Evolutionary conservation across 2,329 filamentous ascomycete genomes (phyloP), one percentile per base, ranked within the genome.

Genomic region (Trichoderma citrinoviride): DNA sequence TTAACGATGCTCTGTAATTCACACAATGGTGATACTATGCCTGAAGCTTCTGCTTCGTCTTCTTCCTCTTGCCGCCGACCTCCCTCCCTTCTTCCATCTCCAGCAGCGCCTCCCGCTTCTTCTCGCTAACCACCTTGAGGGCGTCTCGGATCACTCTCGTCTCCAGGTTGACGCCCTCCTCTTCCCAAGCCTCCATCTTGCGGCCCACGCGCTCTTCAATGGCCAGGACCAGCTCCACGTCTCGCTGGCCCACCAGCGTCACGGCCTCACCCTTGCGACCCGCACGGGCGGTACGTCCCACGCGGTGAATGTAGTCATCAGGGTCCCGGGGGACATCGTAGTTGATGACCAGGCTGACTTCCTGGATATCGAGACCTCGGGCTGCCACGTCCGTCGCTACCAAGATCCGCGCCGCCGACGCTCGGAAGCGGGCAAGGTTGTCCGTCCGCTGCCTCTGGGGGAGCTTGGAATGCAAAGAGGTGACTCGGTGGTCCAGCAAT

Each of bases 301-400:
- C 94, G 14, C 95, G 88, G 80, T 99, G 95, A 69, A 99, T 95
- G 76, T 99, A 99, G 77, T 97, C 94, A 75, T 97, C 93, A 3
- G 94, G 92, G 74, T 97, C 92, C n/a, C 94, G 88, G 0, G 95
- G 95, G 0, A 99, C 87, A 74, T 99, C 95, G 77, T 93, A 99
- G 78, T 99, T 98, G 73, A 99, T 81, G 2, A 99, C 95, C 17
- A 98, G 79, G 62, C 86, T 89, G 7, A 98, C 94, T 70, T 93
- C 91, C 1, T 94, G 94, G 67, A 99, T 97, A 79, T 99, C 95
- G 4, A 99, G 85, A 83, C 95, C 95, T 76, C 95, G 87, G 21
- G 93, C 91, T 0, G 95, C 95, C 15, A 99, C 93, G 75, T 99
- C 95, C 0, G 95, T 99, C 1, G 95, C 94, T 12, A 99, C 91